Conservation (phyloP, 1,284 basidiomycete genomes). For the Sporisorium iseilematis-ciliati region DNA sequence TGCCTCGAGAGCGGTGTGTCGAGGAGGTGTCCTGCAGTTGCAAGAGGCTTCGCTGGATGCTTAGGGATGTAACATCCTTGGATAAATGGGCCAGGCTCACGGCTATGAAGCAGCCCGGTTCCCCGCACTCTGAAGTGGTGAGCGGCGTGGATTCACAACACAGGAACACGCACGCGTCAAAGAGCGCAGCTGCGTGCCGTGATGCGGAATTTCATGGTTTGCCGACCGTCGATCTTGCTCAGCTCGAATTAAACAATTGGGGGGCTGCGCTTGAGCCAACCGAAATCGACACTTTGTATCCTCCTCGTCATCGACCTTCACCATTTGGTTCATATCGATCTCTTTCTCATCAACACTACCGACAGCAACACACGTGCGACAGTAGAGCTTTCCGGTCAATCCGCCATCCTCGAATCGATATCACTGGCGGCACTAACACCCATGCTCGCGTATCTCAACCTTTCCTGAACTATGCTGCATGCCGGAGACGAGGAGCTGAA, state of each 20-base stretch:
- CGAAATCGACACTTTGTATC: constrained; percentile 11
- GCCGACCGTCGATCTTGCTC: constrained; percentile 1
- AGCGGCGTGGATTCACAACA: background rate
- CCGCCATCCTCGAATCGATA: background rate
- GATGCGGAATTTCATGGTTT: constrained; percentile 1
- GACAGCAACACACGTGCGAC: background rate
- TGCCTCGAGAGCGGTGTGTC: too few relatives aligned
- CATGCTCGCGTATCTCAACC: background rate
- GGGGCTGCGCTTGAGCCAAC: constrained; percentile 38
- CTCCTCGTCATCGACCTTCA: background rate
- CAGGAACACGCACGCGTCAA: constrained; percentile 6
- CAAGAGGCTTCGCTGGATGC: too few relatives aligned
- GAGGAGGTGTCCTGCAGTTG: too few relatives aligned
- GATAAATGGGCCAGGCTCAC: background rate
- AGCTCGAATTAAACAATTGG: background rate
- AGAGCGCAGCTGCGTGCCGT: constrained; percentile 4
- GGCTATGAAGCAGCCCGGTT: constrained; percentile 4
- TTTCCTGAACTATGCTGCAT: background rate
- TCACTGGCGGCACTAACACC: background rate
- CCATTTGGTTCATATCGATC: too few relatives aligned
- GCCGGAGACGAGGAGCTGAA: background rate
- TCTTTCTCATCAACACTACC: background rate
- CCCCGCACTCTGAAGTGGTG: background rate
- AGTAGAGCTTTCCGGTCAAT: background rate
- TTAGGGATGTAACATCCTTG: background rate